Evolutionary conservation across 495 filamentous ascomycete genomes (phyloP).

Genomic region (Pyrenula massariospora): DNA sequence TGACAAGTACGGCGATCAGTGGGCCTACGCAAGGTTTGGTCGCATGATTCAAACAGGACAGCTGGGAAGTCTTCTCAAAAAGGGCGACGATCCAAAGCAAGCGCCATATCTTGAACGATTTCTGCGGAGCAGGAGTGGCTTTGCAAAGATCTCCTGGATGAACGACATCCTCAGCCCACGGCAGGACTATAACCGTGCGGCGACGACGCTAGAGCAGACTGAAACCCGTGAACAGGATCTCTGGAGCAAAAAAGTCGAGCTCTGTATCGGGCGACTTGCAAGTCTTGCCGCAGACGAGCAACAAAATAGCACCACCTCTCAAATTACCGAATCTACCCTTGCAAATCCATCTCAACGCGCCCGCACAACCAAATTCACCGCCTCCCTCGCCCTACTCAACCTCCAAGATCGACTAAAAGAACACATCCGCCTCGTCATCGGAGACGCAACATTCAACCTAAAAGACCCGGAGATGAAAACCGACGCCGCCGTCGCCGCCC

Average conservation of each 20-base stretch:
- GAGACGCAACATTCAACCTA: neutral
- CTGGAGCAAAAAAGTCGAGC: conserved; percentile 82
- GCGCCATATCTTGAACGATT: conserved; percentile 61
- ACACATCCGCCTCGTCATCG: conserved; percentile 1
- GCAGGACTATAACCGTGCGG: conserved; percentile 59
- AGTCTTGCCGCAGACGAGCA: conserved; percentile 42
- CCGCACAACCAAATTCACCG: neutral
- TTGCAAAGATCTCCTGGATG: conserved; percentile 82
- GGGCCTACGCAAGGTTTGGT: conserved; percentile 71
- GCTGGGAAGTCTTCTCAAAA: conserved; percentile 52
- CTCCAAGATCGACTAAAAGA: neutral
- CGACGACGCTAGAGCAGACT: conserved; percentile 49
- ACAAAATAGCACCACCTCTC: neutral
- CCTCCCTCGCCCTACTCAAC: neutral
- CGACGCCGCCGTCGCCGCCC: neutral
- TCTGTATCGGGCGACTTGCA: conserved; percentile 78
- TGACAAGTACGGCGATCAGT: conserved; percentile 57
- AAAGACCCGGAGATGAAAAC: neutral
- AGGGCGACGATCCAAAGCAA: conserved; percentile 45
- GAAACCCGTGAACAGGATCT: conserved; percentile 60
- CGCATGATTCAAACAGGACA: conserved; percentile 55
- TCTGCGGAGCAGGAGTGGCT: conserved; percentile 53
- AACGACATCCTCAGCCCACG: conserved; percentile 65
- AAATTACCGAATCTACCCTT: neutral
- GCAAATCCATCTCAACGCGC: neutral